Percentiles rank a stretch among this genome's conserved stretches.
phyloP scores from a whole-genome alignment of 345 rosid genomes.

The Toxicodendron radicans region DNA sequence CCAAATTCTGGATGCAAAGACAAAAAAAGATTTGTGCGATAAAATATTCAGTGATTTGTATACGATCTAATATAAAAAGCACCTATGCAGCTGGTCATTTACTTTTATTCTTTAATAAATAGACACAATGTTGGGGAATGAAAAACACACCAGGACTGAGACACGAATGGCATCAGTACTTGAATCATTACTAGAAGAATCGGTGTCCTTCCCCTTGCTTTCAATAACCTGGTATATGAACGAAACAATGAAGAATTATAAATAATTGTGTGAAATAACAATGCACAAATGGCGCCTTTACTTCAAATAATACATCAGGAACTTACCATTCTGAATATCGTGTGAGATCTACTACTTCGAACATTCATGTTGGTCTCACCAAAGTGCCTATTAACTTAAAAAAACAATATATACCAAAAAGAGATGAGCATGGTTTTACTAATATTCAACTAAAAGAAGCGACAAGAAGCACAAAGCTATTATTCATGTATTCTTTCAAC shows the following conservation, averaged over 20 bases:
- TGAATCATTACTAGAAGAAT: conserved; percentile 34
- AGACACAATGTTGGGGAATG: background rate
- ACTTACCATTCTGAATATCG: conserved; percentile 91
- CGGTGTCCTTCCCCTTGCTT: conserved; percentile 65
- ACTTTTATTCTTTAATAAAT: background rate
- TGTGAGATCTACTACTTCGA: conserved; percentile 96
- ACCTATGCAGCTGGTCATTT: background rate
- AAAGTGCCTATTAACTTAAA: conserved; percentile 80
- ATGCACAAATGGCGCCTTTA: background rate
- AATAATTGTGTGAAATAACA: background rate
- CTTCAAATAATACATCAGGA: conserved; percentile 1
- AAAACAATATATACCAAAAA: background rate
- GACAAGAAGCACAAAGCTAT: background rate
- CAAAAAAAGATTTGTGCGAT: conserved; percentile 4
- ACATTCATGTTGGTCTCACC: conserved; percentile 97
- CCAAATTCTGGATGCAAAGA: conserved; percentile 62
- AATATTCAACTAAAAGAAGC: background rate
- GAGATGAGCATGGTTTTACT: conserved; percentile 7
- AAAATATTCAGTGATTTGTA: background rate
- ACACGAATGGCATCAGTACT: conserved; percentile 76
- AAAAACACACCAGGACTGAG: conserved; percentile 71
- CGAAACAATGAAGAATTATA: background rate
- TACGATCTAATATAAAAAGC: conserved; percentile 5
- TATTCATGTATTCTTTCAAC: conserved; percentile 37
- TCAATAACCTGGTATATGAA: conserved; percentile 70